phyloP scores from a whole-genome alignment of 2,329 filamentous ascomycete species.

The Paraphoma chrysanthemicola region DNA sequence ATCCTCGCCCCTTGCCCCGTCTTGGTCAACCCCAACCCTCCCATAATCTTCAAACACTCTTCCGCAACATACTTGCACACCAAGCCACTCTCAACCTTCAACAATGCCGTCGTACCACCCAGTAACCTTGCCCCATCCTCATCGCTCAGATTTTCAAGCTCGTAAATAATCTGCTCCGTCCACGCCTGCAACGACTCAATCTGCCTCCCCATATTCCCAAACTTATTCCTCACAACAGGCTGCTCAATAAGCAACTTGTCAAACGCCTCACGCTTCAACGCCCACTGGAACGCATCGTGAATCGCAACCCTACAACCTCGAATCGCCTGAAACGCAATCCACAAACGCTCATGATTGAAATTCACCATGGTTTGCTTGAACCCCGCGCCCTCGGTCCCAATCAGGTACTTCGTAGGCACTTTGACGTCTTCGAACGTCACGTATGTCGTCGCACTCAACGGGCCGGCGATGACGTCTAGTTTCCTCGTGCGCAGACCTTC shows the following conservation, averaged over 20 bases:
- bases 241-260: constrained; percentile 42
- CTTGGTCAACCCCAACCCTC: constrained; percentile 36
- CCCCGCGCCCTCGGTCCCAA: constrained; percentile 37
- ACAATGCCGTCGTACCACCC: constrained; percentile 31
- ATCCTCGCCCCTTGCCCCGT: constrained; percentile 36
- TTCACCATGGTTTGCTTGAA: constrained; percentile 44
- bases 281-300: constrained; percentile 39
- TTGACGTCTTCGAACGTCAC: constrained; percentile 44
- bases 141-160: constrained; percentile 27
- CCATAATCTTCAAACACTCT: constrained; percentile 36
- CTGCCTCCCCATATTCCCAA: constrained; percentile 39
- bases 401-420: constrained; percentile 36
- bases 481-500: constrained; percentile 31
- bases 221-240: constrained; percentile 41
- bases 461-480: constrained; percentile 30
- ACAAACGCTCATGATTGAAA: constrained; percentile 45
- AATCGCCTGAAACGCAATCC: constrained; percentile 40
- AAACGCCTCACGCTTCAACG: constrained; percentile 40
- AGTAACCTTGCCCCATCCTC: constrained; percentile 26
- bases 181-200: constrained; percentile 36
- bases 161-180: constrained; percentile 39
- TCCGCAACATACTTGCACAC: constrained; percentile 36
- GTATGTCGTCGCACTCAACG: constrained; percentile 33
- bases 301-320: constrained; percentile 35
- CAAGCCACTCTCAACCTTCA: constrained; percentile 34